Conservation (phyloP, 306 rosid species). For the Phaseolus lunatus region DNA sequence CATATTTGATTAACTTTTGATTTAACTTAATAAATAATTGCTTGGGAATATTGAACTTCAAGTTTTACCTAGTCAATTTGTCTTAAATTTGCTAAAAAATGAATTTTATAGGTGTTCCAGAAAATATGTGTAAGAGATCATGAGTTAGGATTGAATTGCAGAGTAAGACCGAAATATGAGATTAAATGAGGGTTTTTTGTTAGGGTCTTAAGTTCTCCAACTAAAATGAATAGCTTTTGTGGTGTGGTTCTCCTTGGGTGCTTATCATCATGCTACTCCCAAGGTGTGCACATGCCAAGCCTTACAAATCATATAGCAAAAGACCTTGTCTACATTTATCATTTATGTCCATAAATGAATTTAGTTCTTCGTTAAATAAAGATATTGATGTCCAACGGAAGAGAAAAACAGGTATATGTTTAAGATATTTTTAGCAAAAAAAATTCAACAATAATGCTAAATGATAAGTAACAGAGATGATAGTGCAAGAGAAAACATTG, state of each 20-base stretch:
- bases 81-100: neutral
- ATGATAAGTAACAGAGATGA: neutral
- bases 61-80: conserved; percentile 23
- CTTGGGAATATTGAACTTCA: conserved; percentile 18
- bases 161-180: neutral
- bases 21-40: conserved; percentile 9
- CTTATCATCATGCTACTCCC: conserved; percentile 4
- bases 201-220: neutral
- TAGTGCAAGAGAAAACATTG: neutral
- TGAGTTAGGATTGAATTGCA: neutral
- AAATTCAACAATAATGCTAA: conserved; percentile 6
- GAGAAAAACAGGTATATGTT: neutral
- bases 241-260: neutral
- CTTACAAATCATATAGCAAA: neutral
- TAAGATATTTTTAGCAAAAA: neutral
- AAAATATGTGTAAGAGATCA: neutral
- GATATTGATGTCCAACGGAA: neutral
- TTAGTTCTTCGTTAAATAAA: neutral
- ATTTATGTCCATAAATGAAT: conserved; percentile 1
- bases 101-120: neutral
- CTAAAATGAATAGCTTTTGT: neutral
- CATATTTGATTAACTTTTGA: neutral
- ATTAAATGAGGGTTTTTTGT: neutral
- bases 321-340: neutral
- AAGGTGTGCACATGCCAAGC: neutral